phyloP scores from a whole-genome alignment of 1,284 basidiomycete species.

The Leccinum pachyderme region DNA sequence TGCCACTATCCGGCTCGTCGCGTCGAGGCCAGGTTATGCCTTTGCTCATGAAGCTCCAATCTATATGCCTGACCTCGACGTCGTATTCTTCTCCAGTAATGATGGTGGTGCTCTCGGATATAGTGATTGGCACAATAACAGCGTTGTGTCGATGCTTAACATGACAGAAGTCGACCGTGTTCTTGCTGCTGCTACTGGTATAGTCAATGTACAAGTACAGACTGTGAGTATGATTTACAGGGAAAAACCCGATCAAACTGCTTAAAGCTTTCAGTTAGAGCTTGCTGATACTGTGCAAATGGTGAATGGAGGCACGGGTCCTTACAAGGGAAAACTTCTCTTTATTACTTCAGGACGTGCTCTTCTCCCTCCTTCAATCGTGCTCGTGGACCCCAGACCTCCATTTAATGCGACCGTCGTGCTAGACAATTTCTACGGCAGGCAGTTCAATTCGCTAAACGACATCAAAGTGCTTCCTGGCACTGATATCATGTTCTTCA shows the following conservation, averaged over 20 bases:
- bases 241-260: background rate
- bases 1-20: background rate
- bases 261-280: slow-evolving; percentile 38
- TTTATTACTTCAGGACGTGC: slow-evolving; percentile 71
- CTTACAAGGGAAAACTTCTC: slow-evolving; percentile 59
- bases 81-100: slow-evolving; percentile 22
- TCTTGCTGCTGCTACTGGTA: slow-evolving; percentile 33
- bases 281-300: slow-evolving; percentile 56
- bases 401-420: slow-evolving; percentile 65
- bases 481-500: slow-evolving; percentile 63
- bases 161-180: slow-evolving; percentile 44
- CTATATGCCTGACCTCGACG: background rate
- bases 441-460: slow-evolving; percentile 81
- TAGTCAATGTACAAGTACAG: slow-evolving; percentile 55
- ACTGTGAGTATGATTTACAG: slow-evolving; percentile 39
- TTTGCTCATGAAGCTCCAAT: background rate
- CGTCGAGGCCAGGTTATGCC: background rate
- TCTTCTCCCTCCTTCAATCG: slow-evolving; percentile 58
- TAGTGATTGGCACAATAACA: slow-evolving; percentile 46
- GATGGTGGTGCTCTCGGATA: slow-evolving; percentile 39
- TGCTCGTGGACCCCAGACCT: slow-evolving; percentile 59
- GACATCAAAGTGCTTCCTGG: slow-evolving; percentile 74
- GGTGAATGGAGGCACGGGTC: slow-evolving; percentile 76
- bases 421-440: slow-evolving; percentile 70
- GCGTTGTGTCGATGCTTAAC: slow-evolving; percentile 45